Evolutionary conservation across 441 rosid genomes (phyloP), one percentile per base, ranked within the genome.

Genomic region (Gossypium laxum): DNA sequence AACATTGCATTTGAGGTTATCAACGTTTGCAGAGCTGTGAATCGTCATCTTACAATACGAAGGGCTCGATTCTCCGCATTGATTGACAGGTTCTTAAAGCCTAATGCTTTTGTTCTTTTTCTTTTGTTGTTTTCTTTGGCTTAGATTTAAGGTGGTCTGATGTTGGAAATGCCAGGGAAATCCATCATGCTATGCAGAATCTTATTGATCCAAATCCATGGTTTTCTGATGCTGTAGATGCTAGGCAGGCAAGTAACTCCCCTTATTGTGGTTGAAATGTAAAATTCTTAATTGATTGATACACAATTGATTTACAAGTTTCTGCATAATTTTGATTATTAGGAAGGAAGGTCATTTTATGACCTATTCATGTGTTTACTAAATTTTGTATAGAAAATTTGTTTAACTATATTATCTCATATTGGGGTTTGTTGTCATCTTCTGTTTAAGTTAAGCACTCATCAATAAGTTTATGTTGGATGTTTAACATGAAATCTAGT

Each of bases 211-310:
- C 98, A 72, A 93, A 91, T 83, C 82, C 78, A 45, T 76, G 91
- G 88, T 90, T 89, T 83, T 85, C 97, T 38, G 88, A 90, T 80
- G 98, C 97, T 5, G 97, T 93, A 75, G 98, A 93, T 78, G 97
- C 97, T 83, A 88, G 98, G 79, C 98, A 93, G 81, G 98, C 91
- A 76, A 84, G 92, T 84, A 24, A 30, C 2, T 63, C 74, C 72
- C 51, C 69, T 15, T 48, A 34, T 12, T 52, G 8, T 54, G 43
- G 57, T 11, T 21, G n/a, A 61, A 18, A 43, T 55, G 14, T 59
- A 63, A 2, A 30, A 18, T 60, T 79, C 57, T 64, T 30, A 67
- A 14, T 17, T 72, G 30, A 55, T 47, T 43, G 18, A 47, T 68
- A 3, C 28, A 38, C 18, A 74, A 38, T 64, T 58, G 18, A 72